Conservation (phyloP, 306 rosid species). For the Cucumis cinereus region DNA sequence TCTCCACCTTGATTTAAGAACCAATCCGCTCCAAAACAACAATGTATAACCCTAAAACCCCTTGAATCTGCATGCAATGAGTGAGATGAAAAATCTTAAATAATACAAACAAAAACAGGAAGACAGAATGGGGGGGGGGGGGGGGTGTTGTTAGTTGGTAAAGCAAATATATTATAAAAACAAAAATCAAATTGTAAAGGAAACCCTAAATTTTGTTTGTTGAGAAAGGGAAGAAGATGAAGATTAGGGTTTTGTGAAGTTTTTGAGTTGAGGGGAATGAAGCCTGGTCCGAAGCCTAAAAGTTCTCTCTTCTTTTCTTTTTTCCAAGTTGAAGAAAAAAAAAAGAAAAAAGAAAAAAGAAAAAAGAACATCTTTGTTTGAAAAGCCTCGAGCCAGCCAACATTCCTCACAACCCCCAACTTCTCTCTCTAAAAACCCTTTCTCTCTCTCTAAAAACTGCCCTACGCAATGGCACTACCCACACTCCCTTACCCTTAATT, state of each 20-base stretch:
- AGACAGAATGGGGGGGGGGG: not conserved
- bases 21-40: not conserved
- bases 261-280: conserved; percentile 61
- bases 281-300: conserved; percentile 75
- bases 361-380: conserved; percentile 7
- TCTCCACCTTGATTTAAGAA: too few species aligned
- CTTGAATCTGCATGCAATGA: not conserved
- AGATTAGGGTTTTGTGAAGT: not conserved
- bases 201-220: not conserved
- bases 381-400: conserved; percentile 66
- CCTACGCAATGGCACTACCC: not conserved
- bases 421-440: not conserved
- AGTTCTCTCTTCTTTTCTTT: not conserved
- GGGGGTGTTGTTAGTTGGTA: not conserved
- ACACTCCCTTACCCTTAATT: conserved; percentile 4
- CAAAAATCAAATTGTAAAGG: not conserved
- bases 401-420: conserved; percentile 44
- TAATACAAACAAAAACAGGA: not conserved
- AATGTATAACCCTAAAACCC: too few species aligned
- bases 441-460: not conserved
- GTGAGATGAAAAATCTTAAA: not conserved
- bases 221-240: not conserved
- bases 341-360: not conserved
- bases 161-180: not conserved
- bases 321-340: not conserved